Conservation (phyloP, 495 filamentous ascomycete species). For the Pyrenula massariospora region DNA sequence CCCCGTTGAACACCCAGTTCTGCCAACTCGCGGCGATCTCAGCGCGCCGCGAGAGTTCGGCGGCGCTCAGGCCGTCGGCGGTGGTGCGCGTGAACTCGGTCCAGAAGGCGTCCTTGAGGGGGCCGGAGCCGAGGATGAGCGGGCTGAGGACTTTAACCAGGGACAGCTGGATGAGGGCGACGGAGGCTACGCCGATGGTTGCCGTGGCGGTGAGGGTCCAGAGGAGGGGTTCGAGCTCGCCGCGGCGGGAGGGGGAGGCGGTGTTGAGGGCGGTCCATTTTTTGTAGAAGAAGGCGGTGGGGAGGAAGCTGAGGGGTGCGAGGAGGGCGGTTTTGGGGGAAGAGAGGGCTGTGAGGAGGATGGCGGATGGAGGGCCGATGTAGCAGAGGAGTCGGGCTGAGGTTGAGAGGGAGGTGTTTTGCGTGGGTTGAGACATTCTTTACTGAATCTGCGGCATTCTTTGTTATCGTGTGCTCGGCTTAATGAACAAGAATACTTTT, state of each 20-base stretch:
- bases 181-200: background rate
- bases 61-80: conserved; percentile 4
- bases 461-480: no score
- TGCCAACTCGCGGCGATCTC: conserved; percentile 7
- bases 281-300: background rate
- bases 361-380: background rate
- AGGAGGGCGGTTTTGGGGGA: background rate
- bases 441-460: no score
- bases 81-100: background rate
- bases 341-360: background rate
- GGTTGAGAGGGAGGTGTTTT: background rate
- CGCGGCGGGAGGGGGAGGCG: background rate
- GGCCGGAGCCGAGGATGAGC: background rate
- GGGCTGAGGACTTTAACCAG: background rate
- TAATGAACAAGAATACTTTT: no score
- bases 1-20: conserved; percentile 11
- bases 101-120: background rate
- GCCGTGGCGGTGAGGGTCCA: background rate
- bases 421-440: background rate
- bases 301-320: background rate
- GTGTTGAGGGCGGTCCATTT: background rate
- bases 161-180: background rate
- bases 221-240: background rate
- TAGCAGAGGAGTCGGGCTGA: background rate
- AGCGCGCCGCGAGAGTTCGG: conserved; percentile 2